Evolutionary conservation across 2,329 filamentous ascomycete genomes (phyloP), one percentile per base, ranked within the genome.

Genomic region (Fusarium sp.): DNA sequence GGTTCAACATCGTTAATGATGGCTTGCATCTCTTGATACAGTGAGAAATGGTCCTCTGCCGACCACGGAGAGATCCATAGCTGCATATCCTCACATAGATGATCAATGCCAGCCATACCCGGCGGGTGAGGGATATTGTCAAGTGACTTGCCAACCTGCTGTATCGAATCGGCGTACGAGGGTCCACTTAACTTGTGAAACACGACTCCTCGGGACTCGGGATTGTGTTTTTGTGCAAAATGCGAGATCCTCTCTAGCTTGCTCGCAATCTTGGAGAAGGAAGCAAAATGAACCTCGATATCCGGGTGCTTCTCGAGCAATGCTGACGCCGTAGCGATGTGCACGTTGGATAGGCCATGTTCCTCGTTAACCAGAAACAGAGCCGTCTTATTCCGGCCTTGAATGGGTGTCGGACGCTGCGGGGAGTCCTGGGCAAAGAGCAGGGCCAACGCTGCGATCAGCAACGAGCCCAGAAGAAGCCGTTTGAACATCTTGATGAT

Each of bases 321-420:
- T 0, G 81, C 79, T 1, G 78, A 80, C 1, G 75, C 74, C 4
- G 83, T 82, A 1, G 83, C 83, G 5, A 85, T 67, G 61, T 81
- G 81, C 20, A 83, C 82, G 54, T 85, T 85, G 11, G 79, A 80
- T 10, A 82, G 75, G 31, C 83, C 83, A 59, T 78, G 77, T 10
- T 82, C 79, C 10, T 69, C 71, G 70, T 82, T 81, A 42, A 78
- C 76, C 45, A 84, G 50, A 62, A 84, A 81, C n/a, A 84, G 77
- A 7, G 82, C 78, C 3, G 81, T 82, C 18, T 79, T 79, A 56
- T 82, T 80, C 10, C 63, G 64, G 33, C 75, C 76, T 16, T 66
- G 54, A 38, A 71, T 31, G 13, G 65, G 71, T 1, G 70, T 65
- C 1, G 50, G 40, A 35, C 25, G 56, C n/a, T 40, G 54, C 18